These are phyloP conservation scores for Aegilops umbellulata DNA, from an alignment of 176 grass and related monocot genomes.

Conservation along the genomic window DNA sequence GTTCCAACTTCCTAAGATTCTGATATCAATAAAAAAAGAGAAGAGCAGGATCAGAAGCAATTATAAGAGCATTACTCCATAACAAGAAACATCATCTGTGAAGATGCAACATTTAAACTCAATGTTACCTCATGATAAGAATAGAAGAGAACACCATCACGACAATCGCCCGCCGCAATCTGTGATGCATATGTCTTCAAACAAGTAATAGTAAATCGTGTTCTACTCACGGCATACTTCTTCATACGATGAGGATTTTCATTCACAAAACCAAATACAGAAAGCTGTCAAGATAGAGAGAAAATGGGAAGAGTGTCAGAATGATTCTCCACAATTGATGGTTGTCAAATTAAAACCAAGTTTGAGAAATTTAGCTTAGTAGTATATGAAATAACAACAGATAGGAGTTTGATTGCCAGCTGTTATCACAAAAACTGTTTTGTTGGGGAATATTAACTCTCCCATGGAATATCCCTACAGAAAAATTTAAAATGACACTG, in stretches of 20 bases:
- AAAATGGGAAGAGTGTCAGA: slow-evolving; percentile 28
- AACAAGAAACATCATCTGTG: slow-evolving; percentile 23
- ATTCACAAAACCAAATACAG: slow-evolving; percentile 72
- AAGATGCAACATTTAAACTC: slow-evolving; percentile 27
- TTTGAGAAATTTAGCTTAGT: not conserved
- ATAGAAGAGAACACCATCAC: slow-evolving; percentile 98
- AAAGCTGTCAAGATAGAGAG: slow-evolving; percentile 53
- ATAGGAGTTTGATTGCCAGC: slow-evolving; percentile 9
- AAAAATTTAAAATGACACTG: not conserved
- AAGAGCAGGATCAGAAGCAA: slow-evolving; percentile 19
- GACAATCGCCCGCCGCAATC: slow-evolving; percentile 97
- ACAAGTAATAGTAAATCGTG: slow-evolving; percentile 90
- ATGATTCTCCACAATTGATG: not conserved
- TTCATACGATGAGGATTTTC: slow-evolving; percentile 80
- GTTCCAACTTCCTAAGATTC: slow-evolving; percentile 77
- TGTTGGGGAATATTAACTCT: not conserved
- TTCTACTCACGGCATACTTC: slow-evolving; percentile 57
- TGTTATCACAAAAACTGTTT: not conserved
- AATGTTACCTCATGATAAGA: slow-evolving; percentile 79
- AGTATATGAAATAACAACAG: slow-evolving; percentile 12
- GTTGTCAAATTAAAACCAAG: slow-evolving; percentile 6
- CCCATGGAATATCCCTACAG: not conserved
- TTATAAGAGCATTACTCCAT: not conserved
- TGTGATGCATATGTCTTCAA: slow-evolving; percentile 71
- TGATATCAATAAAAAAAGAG: slow-evolving; percentile 24